These are phyloP conservation scores for Trypethelium eluteriae DNA, from an alignment of 495 filamentous ascomycete species.

Conservation along the genomic window DNA sequence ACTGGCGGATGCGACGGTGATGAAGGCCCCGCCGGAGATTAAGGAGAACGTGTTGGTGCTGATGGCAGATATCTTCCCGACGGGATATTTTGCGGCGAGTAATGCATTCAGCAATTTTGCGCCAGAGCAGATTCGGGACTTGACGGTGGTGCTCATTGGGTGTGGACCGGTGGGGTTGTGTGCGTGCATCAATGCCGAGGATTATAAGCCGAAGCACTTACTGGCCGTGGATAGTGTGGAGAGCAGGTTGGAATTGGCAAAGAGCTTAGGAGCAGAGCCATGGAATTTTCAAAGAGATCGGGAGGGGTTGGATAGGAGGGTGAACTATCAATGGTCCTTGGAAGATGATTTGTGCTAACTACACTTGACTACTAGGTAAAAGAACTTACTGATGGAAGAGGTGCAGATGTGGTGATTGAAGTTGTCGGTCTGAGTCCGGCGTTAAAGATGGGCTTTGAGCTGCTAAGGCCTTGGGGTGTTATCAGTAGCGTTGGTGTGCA, in stretches of 20 bases:
- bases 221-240: constrained; percentile 81
- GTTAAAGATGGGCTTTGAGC: constrained; percentile 72
- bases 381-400: constrained; percentile 72
- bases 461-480: constrained; percentile 77
- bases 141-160: constrained; percentile 74
- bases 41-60: constrained; percentile 74
- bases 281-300: constrained; percentile 70
- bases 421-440: constrained; percentile 83
- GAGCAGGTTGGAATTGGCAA: constrained; percentile 68
- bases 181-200: constrained; percentile 73
- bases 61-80: constrained; percentile 80
- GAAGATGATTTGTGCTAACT: background rate
- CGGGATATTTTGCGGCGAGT: constrained; percentile 80
- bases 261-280: constrained; percentile 72
- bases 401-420: constrained; percentile 87
- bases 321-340: background rate
- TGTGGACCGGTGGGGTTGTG: constrained; percentile 75
- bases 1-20: constrained; percentile 71
- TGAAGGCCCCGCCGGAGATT: constrained; percentile 68
- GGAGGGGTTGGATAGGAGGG: constrained; percentile 55
- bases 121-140: constrained; percentile 54
- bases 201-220: constrained; percentile 71
- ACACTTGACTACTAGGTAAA: constrained; percentile 40
- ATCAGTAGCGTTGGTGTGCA: constrained; percentile 91
- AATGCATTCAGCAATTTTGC: constrained; percentile 69